These are phyloP conservation scores for Cyanidiococcus yangmingshanensis DNA, from an alignment of 23 red algal species.

Conservation along the genomic window DNA sequence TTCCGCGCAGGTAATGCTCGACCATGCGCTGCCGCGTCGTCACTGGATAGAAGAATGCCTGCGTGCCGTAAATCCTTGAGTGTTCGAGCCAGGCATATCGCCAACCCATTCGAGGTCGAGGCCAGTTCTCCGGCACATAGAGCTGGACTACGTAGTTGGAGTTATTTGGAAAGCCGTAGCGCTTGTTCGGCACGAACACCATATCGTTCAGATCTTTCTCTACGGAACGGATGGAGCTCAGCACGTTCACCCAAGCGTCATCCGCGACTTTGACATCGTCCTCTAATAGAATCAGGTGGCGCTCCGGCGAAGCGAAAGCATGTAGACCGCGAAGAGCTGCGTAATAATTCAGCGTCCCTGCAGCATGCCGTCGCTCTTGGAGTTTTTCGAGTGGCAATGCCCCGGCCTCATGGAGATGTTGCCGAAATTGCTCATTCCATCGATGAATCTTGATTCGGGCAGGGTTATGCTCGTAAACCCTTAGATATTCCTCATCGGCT, in stretches of 20 bases:
- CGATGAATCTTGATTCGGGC: background rate
- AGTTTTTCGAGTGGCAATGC: background rate
- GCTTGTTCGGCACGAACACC: background rate
- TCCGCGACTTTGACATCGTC: slow-evolving; percentile 16
- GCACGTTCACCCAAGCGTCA: slow-evolving; percentile 6
- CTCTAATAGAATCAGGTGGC: slow-evolving; percentile 11
- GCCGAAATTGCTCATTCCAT: background rate
- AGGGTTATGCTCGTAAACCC: background rate
- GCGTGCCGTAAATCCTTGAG: background rate
- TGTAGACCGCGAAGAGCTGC: background rate
- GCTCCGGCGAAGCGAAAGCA: background rate
- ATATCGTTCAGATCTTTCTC: background rate
- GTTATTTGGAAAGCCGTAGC: background rate
- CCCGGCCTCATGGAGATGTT: background rate
- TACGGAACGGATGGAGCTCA: background rate
- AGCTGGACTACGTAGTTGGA: background rate
- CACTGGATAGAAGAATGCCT: background rate
- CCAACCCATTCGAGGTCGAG: background rate
- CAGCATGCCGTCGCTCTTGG: background rate
- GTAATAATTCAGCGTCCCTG: background rate
- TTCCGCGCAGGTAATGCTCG: slow-evolving; percentile 3
- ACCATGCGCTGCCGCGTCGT: background rate
- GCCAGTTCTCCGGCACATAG: slow-evolving; percentile 18
- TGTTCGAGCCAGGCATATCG: background rate
- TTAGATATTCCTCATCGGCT: background rate